phyloP scores from a whole-genome alignment of 2,329 filamentous ascomycete species.

The Sclerotiophoma versabilis region DNA sequence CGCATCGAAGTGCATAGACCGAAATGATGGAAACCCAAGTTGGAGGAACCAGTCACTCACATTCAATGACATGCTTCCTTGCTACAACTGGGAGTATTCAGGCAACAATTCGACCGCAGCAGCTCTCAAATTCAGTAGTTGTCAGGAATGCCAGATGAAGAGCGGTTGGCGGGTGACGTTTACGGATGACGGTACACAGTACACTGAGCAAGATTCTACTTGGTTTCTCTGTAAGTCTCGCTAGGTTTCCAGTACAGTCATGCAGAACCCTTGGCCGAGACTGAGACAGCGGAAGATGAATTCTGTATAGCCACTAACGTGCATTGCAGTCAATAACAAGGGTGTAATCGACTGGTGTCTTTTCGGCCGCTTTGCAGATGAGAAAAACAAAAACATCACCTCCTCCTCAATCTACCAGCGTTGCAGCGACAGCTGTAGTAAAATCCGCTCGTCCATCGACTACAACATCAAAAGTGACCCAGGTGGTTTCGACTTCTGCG shows the following conservation, averaged over 20 bases:
- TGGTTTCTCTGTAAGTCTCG: conserved; percentile 31
- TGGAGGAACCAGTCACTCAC: conserved; percentile 19
- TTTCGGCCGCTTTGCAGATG: conserved; percentile 26
- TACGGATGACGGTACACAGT: conserved; percentile 1
- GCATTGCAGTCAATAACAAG: conserved; percentile 25
- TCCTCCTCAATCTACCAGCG: conserved; percentile 19
- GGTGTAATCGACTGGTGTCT: conserved; percentile 30
- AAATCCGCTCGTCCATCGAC: conserved; percentile 24
- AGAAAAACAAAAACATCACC: conserved; percentile 22
- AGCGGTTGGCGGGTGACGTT: conserved; percentile 10
- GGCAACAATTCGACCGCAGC: conserved; percentile 22
- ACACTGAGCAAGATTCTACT: conserved; percentile 22
- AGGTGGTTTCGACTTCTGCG: conserved; percentile 27
- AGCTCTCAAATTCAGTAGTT: conserved; percentile 27
- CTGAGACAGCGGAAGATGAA: no score
- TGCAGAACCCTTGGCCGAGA: no score
- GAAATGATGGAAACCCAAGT: conserved; percentile 17
- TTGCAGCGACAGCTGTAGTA: conserved; percentile 24
- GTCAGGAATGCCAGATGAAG: conserved; percentile 24
- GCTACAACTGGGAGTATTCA: conserved; percentile 24
- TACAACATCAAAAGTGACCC: conserved; percentile 23
- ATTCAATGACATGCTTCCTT: conserved; percentile 21
- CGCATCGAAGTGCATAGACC: conserved; percentile 26
- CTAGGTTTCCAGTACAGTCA: neutral
- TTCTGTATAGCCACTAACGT: conserved; percentile 2